Evolutionary conservation across 1,139 yeast species (phyloP).

Genomic region (Suhomyces taliae): DNA sequence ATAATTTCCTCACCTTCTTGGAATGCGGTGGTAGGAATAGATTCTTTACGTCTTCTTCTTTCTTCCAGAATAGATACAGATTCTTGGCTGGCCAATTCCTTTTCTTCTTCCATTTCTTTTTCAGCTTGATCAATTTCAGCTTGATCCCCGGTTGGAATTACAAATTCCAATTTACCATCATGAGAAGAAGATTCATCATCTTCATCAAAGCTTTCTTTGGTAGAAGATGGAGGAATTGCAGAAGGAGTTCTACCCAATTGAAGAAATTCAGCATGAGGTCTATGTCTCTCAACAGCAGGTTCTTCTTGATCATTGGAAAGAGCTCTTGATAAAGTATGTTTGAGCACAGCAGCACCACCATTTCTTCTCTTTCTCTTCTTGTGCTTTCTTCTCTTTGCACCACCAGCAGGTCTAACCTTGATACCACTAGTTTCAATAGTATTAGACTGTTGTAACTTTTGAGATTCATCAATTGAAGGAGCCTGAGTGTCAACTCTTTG

Average conservation of each 20-base stretch:
- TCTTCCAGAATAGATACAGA: conserved; percentile 3
- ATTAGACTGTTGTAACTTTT: conserved; percentile 23
- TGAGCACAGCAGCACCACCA: conserved; percentile 28
- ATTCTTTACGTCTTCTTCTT: conserved; percentile 1
- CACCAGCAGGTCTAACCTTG: conserved; percentile 79
- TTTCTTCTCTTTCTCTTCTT: conserved; percentile 38
- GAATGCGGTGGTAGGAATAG: conserved; percentile 52
- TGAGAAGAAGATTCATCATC: conserved; percentile 7
- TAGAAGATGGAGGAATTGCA: conserved; percentile 12
- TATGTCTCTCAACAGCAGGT: conserved; percentile 26
- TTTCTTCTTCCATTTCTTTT: not conserved
- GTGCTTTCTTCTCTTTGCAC: conserved; percentile 53
- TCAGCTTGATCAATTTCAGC: not conserved
- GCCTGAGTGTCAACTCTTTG: conserved; percentile 68
- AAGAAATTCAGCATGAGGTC: conserved; percentile 44
- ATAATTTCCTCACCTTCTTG: conserved; percentile 70
- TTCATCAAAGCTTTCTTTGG: conserved; percentile 12
- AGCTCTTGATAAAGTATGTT: conserved; percentile 33
- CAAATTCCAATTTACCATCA: conserved; percentile 12
- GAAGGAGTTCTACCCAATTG: conserved; percentile 40
- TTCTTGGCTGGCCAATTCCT: not conserved
- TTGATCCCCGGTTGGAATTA: not conserved
- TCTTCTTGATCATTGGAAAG: conserved; percentile 24
- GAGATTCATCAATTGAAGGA: conserved; percentile 15
- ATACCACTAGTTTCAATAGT: conserved; percentile 65